Evolutionary conservation across 495 filamentous ascomycete species (phyloP), one percentile per base, ranked within the genome.

Genomic region (Penicillium alfredii): DNA sequence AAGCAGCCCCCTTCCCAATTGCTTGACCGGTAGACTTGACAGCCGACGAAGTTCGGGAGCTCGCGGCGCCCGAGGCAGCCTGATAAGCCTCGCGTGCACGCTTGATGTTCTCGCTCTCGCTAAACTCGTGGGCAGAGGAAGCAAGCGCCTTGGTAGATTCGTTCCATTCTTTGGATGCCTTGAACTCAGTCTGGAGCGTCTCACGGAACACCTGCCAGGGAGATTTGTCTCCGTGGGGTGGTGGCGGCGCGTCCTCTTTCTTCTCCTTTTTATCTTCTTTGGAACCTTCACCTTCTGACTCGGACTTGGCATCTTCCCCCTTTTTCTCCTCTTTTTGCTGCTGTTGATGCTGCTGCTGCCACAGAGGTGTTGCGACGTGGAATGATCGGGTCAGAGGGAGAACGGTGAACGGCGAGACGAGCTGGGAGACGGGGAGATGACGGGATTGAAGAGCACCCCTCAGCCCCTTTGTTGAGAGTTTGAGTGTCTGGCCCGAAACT

Each of bases 141-240:
- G 87, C 86, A 8, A 98, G 74, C 34, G 88, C 86, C 59, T 97
- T 96, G 11, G 89, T 98, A 27, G 86, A 94, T 49, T 98, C 92
- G 51, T 97, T 92, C 92, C 93, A 98, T 61, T 98, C 92, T 58
- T 97, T 94, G 11, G 92, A 97, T 17, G 88, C 84, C 56, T 95
- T 89, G 64, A 98, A 92, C 56, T 97, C 92, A 33, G 72, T 69
- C 52, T 86, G 78, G 58, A 98, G 77, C 35, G 92, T 98, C 49
- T 98, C 92, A 42, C 86, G 84, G 71, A 98, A 98, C 24, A 98
- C 92, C 61, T 95, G 87, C 86, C 92, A 95, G 20, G 92, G 92
- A 6, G 90, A 85, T 68, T 98, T 98, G 64, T 94, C 87, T 42
- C 92, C 93, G 51, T 98, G 93, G 5, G 92, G 92, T 13, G 92